A percentile compares a stretch with the other conserved stretches of the same genome.
These are phyloP conservation scores for Asterophora parasitica DNA, from an alignment of 768 basidiomycete genomes.

Conservation along the genomic window DNA sequence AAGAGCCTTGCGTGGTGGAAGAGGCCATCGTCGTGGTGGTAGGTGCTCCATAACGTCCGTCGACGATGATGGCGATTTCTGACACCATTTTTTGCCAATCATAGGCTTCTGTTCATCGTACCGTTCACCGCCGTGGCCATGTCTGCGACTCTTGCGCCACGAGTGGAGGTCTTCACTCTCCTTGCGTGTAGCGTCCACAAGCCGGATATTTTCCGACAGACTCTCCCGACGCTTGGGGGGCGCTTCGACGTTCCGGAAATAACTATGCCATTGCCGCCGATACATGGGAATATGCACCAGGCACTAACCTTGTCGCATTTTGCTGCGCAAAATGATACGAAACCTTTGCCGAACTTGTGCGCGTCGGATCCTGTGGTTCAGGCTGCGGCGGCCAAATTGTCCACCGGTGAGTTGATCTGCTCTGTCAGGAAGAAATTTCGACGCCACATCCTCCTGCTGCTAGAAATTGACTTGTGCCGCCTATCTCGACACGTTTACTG, in stretches of 20 bases:
- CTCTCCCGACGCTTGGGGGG: constrained; percentile 14
- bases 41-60: constrained; percentile 17
- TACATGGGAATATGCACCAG: not conserved
- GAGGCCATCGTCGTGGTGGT: constrained; percentile 73
- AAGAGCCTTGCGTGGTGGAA: constrained; percentile 66
- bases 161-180: constrained; percentile 68
- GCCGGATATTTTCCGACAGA: constrained; percentile 45
- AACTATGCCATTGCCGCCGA: not conserved
- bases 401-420: constrained; percentile 43
- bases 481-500: too few species aligned
- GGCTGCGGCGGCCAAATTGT: constrained; percentile 64
- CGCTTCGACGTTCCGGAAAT: not conserved
- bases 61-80: constrained; percentile 3
- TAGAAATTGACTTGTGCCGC: too few species aligned
- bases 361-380: constrained; percentile 67
- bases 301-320: not conserved
- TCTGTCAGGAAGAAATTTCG: too few species aligned
- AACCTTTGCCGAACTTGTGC: constrained; percentile 31
- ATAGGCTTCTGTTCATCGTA: constrained; percentile 54
- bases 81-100: not conserved
- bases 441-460: too few species aligned
- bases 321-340: not conserved
- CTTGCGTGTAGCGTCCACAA: constrained; percentile 67
- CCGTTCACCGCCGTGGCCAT: constrained; percentile 54
- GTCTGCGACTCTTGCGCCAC: constrained; percentile 60